phyloP scores from a whole-genome alignment of 2,329 filamentous ascomycete species.

The Clonostachys sp. region DNA sequence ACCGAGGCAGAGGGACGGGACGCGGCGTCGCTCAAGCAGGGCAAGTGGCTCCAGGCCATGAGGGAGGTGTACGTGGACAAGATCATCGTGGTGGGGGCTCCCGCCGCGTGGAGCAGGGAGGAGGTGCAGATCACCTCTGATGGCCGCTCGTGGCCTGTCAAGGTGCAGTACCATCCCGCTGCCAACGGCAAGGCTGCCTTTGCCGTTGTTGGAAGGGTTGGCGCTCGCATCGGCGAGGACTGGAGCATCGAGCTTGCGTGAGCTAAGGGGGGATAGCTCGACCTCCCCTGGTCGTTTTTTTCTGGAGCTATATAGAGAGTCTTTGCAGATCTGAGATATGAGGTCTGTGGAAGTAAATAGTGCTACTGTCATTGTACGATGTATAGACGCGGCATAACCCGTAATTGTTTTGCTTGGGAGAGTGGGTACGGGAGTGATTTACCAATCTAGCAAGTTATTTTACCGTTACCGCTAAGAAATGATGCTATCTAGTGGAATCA shows the following conservation, averaged over 20 bases:
- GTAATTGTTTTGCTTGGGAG: too few relatives aligned
- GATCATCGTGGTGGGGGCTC: conserved; percentile 78
- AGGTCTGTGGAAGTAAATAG: too few relatives aligned
- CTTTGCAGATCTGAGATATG: too few relatives aligned
- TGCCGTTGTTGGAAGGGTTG: conserved; percentile 47
- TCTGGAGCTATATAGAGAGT: too few relatives aligned
- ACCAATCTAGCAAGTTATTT: too few relatives aligned
- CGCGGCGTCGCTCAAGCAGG: conserved; percentile 49
- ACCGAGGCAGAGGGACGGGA: conserved; percentile 58
- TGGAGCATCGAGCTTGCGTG: conserved; percentile 37
- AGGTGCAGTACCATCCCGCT: conserved; percentile 55
- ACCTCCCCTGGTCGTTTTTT: too few relatives aligned
- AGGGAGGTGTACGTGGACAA: conserved; percentile 74
- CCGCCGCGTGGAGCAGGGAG: conserved; percentile 63
- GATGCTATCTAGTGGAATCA: too few relatives aligned
- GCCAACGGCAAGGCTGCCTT: conserved; percentile 42
- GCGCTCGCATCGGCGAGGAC: conserved; percentile 46
- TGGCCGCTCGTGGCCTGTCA: conserved; percentile 48
- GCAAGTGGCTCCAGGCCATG: conserved; percentile 77
- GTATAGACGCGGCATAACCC: too few relatives aligned
- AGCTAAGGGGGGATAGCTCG: neutral
- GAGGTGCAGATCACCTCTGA: conserved; percentile 52
- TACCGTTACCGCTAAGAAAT: too few relatives aligned
- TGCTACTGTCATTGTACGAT: too few relatives aligned
- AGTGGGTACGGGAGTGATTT: too few relatives aligned